phyloP scores from a whole-genome alignment of 1,284 basidiomycete species.

The Tremellales sp. region DNA sequence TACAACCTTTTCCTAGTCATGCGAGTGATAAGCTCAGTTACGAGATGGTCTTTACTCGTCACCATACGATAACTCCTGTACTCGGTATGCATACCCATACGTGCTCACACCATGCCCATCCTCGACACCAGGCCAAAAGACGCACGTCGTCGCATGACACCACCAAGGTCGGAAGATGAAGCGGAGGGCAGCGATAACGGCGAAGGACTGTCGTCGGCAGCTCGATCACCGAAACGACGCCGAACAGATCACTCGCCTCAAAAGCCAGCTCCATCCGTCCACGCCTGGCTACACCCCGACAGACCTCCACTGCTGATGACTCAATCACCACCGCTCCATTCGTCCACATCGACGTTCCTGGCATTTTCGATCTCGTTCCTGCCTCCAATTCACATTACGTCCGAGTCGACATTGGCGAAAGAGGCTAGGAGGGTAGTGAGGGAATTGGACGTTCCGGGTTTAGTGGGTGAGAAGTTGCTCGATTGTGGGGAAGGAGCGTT shows the following conservation, averaged over 20 bases:
- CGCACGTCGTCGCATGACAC: neutral
- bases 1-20: too few species aligned
- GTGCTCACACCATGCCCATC: neutral
- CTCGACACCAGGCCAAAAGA: conserved; percentile 1
- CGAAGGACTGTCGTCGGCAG: too few species aligned
- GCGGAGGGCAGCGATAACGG: neutral
- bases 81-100: too few species aligned
- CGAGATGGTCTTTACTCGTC: too few species aligned
- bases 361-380: conserved; percentile 30
- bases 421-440: conserved; percentile 30
- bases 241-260: neutral
- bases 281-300: conserved; percentile 39
- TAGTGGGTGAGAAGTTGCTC: conserved; percentile 26
- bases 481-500: conserved; percentile 33
- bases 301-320: conserved; percentile 21
- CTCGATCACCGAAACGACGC: neutral
- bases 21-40: too few species aligned
- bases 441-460: conserved; percentile 33
- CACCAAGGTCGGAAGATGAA: neutral
- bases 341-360: conserved; percentile 35
- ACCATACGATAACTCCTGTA: too few species aligned
- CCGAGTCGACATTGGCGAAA: conserved; percentile 22
- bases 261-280: conserved; percentile 13
- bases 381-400: conserved; percentile 23
- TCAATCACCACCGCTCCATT: conserved; percentile 34